Evolutionary conservation across 1,284 basidiomycete species (phyloP).

Genomic region (Cutaneotrichosporon sp.): DNA sequence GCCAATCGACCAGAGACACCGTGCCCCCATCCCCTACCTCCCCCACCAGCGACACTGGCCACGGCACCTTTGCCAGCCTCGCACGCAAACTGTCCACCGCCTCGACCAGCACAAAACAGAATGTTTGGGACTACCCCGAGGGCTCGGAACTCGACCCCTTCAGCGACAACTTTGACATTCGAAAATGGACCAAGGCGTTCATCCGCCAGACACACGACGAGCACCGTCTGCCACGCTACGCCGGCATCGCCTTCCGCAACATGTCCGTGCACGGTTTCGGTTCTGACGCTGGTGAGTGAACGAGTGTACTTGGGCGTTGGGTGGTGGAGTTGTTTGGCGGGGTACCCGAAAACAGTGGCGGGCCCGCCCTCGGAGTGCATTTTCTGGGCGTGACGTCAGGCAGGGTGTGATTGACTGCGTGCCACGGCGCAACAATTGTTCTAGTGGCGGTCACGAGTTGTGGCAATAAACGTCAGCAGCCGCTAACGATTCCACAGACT

Average conservation of each 20-base stretch:
- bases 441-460: too few relatives aligned
- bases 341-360: too few relatives aligned
- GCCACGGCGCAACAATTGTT: too few relatives aligned
- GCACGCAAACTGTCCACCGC: too few relatives aligned
- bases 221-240: slow-evolving; percentile 41
- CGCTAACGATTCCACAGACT: slow-evolving; percentile 33
- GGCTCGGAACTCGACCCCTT: slow-evolving; percentile 49
- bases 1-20: slow-evolving; percentile 17
- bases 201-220: slow-evolving; percentile 34
- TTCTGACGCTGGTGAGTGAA: slow-evolving; percentile 42
- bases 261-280: slow-evolving; percentile 52
- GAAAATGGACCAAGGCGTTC: slow-evolving; percentile 47
- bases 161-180: slow-evolving; percentile 47
- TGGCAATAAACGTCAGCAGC: too few relatives aligned
- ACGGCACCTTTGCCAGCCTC: neutral
- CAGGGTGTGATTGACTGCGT: too few relatives aligned
- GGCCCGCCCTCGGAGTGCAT: too few relatives aligned
- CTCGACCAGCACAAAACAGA: neutral
- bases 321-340: neutral
- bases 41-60: neutral
- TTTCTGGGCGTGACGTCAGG: too few relatives aligned
- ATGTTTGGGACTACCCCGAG: slow-evolving; percentile 34
- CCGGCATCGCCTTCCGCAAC: slow-evolving; percentile 51
- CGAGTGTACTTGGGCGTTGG: neutral
- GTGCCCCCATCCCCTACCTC: too few relatives aligned